Percentiles rank a stretch among this genome's conserved stretches.
phyloP scores from a whole-genome alignment of 129 eudicot species.

The Arctium minus region DNA sequence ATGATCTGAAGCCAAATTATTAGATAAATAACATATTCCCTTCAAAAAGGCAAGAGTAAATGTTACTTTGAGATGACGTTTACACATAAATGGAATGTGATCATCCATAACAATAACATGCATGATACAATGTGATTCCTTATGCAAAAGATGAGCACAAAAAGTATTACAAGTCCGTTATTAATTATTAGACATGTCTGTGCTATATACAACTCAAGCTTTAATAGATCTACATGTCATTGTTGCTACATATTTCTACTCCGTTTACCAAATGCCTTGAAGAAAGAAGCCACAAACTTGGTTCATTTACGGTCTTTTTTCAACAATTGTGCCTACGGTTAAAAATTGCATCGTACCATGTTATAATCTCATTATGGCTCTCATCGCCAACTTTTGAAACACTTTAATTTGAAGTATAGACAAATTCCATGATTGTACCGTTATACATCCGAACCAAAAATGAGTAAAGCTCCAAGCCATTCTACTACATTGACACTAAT shows the following conservation, averaged over 20 bases:
- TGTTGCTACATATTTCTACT: not conserved
- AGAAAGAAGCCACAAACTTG: not conserved
- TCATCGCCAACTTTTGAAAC: not conserved
- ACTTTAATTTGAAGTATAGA: not conserved
- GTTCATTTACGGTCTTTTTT: not conserved
- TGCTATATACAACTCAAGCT: not conserved
- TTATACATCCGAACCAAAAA: not conserved
- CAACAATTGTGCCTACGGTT: not conserved
- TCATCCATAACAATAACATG: not conserved
- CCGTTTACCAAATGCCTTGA: not conserved
- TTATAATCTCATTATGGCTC: not conserved
- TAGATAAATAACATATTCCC: not conserved
- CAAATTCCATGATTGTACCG: not conserved
- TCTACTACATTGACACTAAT: not conserved
- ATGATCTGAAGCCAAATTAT: not conserved
- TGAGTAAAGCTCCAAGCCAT: not conserved
- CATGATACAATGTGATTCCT: not conserved
- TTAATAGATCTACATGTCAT: not conserved
- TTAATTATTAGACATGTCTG: not conserved
- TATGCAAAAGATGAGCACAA: too few species aligned
- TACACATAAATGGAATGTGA: not conserved
- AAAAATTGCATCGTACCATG: not conserved
- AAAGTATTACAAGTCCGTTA: not conserved
- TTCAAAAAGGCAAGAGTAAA: not conserved
- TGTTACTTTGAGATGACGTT: not conserved